A percentile compares a stretch with the other conserved stretches of the same genome.
Conservation (phyloP, 2,329 filamentous ascomycete genomes). For the Chalaropsis thielavioides region DNA sequence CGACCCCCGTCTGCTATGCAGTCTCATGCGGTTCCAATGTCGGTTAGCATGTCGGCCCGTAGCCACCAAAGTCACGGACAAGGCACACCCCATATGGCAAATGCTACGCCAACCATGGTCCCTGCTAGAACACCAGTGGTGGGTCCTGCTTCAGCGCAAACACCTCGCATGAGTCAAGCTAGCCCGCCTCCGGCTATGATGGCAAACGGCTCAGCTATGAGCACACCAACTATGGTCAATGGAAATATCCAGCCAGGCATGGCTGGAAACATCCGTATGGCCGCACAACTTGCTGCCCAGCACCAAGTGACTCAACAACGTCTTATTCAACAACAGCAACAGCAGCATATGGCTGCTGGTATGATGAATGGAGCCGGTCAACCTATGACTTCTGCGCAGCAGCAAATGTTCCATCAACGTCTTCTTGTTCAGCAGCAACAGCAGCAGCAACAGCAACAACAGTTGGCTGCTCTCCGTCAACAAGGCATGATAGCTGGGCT, state of each 20-base stretch:
- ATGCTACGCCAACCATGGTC: constrained; percentile 45
- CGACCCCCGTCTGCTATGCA: constrained; percentile 53
- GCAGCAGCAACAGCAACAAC: constrained; percentile 26
- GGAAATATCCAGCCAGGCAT: neutral
- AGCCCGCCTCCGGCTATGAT: constrained; percentile 48
- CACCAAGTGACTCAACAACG: constrained; percentile 31
- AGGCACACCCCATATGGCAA: constrained; percentile 48
- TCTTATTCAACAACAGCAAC: constrained; percentile 32
- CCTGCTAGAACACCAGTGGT: constrained; percentile 43
- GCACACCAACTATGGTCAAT: constrained; percentile 16
- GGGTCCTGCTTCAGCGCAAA: constrained; percentile 37
- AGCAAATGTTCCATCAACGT: constrained; percentile 21
- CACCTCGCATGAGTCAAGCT: constrained; percentile 47
- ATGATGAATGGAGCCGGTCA: constrained; percentile 25
- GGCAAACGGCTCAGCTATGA: constrained; percentile 37
- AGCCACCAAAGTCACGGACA: constrained; percentile 53
- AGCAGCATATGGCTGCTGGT: constrained; percentile 29
- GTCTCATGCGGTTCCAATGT: constrained; percentile 42
- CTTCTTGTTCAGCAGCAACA: constrained; percentile 20
- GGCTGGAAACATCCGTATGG: constrained; percentile 21
- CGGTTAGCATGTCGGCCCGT: constrained; percentile 47
- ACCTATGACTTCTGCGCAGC: constrained; percentile 27
- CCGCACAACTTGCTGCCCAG: constrained; percentile 29
- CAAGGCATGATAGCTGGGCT: constrained; percentile 5
- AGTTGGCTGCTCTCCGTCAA: constrained; percentile 17